These are phyloP conservation scores for Synchytrium microbalum DNA, from an alignment of 371 early-diverging fungal genomes.

Conservation along the genomic window DNA sequence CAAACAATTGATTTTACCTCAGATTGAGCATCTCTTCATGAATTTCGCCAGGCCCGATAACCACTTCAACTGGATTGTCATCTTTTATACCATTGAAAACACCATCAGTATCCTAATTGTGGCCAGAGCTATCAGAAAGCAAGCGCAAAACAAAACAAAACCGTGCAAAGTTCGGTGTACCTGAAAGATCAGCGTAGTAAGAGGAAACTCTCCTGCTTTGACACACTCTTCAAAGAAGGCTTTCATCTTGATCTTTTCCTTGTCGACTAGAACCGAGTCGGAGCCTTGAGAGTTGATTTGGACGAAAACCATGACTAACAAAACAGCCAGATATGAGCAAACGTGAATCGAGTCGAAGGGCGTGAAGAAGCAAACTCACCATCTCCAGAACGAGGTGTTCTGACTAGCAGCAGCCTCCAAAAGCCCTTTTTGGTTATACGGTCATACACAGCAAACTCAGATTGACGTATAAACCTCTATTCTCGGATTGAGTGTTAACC, in stretches of 20 bases:
- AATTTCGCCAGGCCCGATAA: slow-evolving; percentile 52
- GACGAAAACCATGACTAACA: slow-evolving; percentile 51
- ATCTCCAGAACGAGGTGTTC: slow-evolving; percentile 53
- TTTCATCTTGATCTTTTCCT: slow-evolving; percentile 31
- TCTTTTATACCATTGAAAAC: slow-evolving; percentile 52
- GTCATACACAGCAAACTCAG: slow-evolving; percentile 50
- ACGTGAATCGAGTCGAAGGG: not conserved
- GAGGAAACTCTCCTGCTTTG: slow-evolving; percentile 17
- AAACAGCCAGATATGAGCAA: not conserved
- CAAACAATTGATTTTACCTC: slow-evolving; percentile 12
- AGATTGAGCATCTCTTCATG: slow-evolving; percentile 59
- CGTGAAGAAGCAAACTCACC: slow-evolving; percentile 14
- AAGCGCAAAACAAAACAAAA: not conserved
- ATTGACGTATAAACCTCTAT: slow-evolving; percentile 40
- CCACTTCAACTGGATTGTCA: slow-evolving; percentile 35
- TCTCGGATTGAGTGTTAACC: slow-evolving; percentile 2
- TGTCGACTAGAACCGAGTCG: slow-evolving; percentile 30
- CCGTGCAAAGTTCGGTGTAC: slow-evolving; percentile 1
- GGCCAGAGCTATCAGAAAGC: slow-evolving; percentile 1
- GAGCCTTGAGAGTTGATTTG: slow-evolving; percentile 48
- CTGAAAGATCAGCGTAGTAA: slow-evolving; percentile 44
- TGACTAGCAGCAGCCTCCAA: slow-evolving; percentile 57
- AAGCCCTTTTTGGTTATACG: slow-evolving; percentile 52
- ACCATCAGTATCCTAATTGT: slow-evolving; percentile 47
- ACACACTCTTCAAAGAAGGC: slow-evolving; percentile 25